A percentile compares a stretch with the other conserved stretches of the same genome.
Conservation (phyloP, 2,329 filamentous ascomycete species). For the Hypoxylon sp. region DNA sequence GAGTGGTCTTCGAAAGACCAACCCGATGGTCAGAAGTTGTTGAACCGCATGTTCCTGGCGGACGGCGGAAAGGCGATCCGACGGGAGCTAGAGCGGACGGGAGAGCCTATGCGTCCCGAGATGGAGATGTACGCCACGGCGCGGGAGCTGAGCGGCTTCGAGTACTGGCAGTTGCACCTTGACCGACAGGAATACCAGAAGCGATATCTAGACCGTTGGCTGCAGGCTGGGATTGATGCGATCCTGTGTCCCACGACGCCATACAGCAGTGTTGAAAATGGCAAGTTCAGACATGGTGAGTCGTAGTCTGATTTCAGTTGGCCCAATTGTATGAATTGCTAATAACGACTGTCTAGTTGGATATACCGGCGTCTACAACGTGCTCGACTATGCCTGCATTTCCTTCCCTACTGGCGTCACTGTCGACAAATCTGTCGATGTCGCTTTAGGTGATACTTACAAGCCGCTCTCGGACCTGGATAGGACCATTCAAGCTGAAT, state of each 20-base stretch:
- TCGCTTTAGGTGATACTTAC: constrained; percentile 50
- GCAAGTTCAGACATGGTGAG: constrained; percentile 62
- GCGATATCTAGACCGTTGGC: constrained; percentile 64
- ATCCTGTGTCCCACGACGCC: constrained; percentile 71
- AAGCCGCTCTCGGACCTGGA: constrained; percentile 58
- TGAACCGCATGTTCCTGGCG: constrained; percentile 64
- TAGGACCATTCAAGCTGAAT: constrained; percentile 59
- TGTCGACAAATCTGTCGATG: constrained; percentile 60
- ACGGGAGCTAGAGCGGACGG: constrained; percentile 58
- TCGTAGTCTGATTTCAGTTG: constrained; percentile 3
- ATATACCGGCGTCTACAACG: constrained; percentile 66
- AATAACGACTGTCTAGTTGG: constrained; percentile 56
- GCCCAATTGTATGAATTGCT: background rate
- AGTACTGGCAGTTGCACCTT: constrained; percentile 65
- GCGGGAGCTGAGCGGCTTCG: constrained; percentile 59
- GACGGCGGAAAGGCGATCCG: constrained; percentile 62
- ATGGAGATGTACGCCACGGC: constrained; percentile 52
- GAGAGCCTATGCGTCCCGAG: constrained; percentile 58
- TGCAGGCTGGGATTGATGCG: constrained; percentile 69
- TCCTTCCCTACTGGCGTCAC: constrained; percentile 63
- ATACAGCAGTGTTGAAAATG: constrained; percentile 61
- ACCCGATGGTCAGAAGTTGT: constrained; percentile 55
- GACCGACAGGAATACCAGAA: constrained; percentile 64
- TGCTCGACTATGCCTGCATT: constrained; percentile 64
- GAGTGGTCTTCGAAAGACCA: constrained; percentile 67